Conservation (phyloP, 2,329 filamentous ascomycete species). For the Sporothrix brunneoviolacea region DNA sequence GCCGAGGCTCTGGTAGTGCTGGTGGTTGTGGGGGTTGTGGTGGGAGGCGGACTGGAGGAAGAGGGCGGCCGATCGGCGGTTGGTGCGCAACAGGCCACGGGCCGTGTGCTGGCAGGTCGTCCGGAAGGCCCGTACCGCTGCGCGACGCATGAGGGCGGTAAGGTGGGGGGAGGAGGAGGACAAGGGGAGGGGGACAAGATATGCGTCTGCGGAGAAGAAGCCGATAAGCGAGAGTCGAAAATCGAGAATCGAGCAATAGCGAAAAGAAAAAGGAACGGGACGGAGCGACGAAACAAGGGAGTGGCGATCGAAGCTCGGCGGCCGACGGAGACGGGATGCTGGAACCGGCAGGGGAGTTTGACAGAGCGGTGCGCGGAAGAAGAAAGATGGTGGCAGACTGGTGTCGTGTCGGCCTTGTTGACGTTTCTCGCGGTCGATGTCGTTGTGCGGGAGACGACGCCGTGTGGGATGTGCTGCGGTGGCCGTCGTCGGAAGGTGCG, state of each 20-base stretch:
- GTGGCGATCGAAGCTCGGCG: too few species aligned
- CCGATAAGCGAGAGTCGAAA: too few species aligned
- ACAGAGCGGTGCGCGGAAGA: too few species aligned
- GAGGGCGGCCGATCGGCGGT: conserved; percentile 31
- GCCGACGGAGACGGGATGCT: background rate
- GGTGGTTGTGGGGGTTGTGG: conserved; percentile 5
- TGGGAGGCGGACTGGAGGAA: conserved; percentile 17
- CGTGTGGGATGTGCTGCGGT: too few species aligned
- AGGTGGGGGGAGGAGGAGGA: background rate
- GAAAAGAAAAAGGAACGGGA: background rate
- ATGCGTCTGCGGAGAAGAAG: background rate
- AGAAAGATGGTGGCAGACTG: too few species aligned
- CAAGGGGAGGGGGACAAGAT: background rate
- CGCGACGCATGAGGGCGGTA: conserved; percentile 60
- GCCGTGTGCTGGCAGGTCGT: conserved; percentile 59
- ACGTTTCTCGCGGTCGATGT: too few species aligned
- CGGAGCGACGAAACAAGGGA: background rate
- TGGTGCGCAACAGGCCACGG: conserved; percentile 51
- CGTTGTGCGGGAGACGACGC: too few species aligned
- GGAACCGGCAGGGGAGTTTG: background rate
- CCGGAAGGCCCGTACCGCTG: conserved; percentile 60
- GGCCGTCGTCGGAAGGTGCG: background rate
- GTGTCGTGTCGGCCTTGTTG: too few species aligned
- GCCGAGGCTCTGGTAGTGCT: conserved; percentile 4
- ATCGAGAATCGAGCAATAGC: background rate